Conservation (phyloP, 1,284 basidiomycete species). For the Phylloporus gajari region DNA sequence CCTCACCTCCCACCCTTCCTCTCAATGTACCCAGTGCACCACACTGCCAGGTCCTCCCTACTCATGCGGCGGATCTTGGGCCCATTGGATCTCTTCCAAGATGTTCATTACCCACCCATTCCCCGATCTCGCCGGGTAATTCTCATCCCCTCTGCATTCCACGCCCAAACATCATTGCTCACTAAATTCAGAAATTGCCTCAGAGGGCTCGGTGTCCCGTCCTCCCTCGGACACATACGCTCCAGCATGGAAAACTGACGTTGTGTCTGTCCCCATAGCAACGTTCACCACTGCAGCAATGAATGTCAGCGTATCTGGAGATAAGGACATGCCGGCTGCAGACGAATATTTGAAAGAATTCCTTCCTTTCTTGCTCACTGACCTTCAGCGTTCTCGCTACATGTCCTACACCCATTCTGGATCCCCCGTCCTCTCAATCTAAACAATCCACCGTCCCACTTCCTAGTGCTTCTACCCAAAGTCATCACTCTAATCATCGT, state of each 20-base stretch:
- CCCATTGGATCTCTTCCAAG: constrained; percentile 80
- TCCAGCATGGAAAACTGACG: constrained; percentile 45
- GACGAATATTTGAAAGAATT: constrained; percentile 89
- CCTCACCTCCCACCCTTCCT: constrained; percentile 56
- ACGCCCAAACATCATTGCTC: constrained; percentile 44
- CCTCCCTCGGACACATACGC: constrained; percentile 57
- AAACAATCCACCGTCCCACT: constrained; percentile 35
- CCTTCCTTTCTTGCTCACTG: constrained; percentile 86
- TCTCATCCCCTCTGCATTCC: constrained; percentile 58
- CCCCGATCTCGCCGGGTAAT: constrained; percentile 72
- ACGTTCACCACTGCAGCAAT: constrained; percentile 17
- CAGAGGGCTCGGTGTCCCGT: constrained; percentile 49
- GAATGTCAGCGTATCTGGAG: constrained; percentile 34
- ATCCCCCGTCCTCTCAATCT: constrained; percentile 44
- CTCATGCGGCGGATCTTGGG: constrained; percentile 67
- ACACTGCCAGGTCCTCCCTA: constrained; percentile 47
- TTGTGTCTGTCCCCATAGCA: constrained; percentile 34
- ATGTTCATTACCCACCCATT: constrained; percentile 57
- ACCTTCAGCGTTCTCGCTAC: constrained; percentile 79
- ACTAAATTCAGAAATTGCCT: constrained; percentile 49
- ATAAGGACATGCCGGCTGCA: constrained; percentile 61
- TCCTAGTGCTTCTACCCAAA: constrained; percentile 18
- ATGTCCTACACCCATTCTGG: constrained; percentile 76
- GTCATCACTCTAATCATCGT: constrained; percentile 64
- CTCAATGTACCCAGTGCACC: constrained; percentile 60